These are phyloP conservation scores for Escallonia herrerae DNA, from an alignment of 129 eudicot species.

Conservation along the genomic window DNA sequence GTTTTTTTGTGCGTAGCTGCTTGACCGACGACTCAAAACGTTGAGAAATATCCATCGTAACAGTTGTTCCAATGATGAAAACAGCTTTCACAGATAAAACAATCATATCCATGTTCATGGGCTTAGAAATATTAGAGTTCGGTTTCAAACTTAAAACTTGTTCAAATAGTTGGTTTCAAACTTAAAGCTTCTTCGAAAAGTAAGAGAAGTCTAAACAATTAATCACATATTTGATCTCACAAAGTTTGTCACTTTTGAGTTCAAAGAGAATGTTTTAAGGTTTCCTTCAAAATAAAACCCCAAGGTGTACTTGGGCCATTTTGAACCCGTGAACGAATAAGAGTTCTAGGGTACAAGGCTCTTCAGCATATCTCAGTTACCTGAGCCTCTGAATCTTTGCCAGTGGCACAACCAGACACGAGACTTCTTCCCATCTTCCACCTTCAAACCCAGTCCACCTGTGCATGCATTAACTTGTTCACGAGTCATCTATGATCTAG, in stretches of 20 bases:
- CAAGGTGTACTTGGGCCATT: background rate
- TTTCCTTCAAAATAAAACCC: background rate
- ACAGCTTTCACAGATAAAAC: too few species aligned
- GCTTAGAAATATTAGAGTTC: too few species aligned
- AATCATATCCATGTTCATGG: too few species aligned
- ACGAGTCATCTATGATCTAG: background rate
- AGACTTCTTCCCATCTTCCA: constrained; percentile 2
- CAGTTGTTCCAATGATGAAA: too few species aligned
- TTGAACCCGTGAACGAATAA: background rate
- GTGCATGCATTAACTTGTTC: background rate
- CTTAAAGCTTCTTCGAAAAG: too few species aligned
- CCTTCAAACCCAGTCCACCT: background rate
- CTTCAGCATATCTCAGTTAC: background rate
- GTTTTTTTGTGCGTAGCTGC: too few species aligned
- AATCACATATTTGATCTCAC: background rate
- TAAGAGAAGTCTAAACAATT: background rate
- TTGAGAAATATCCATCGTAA: too few species aligned
- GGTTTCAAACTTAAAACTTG: too few species aligned
- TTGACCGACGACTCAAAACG: too few species aligned
- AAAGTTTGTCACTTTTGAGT: background rate
- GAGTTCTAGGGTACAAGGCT: too few species aligned
- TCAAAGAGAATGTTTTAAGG: background rate
- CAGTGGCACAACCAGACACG: constrained; percentile 2
- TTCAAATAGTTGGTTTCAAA: too few species aligned
- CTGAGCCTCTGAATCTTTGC: background rate